Evolutionary conservation across 2,329 filamentous ascomycete genomes (phyloP).

Genomic region (Scedosporium dehoogii): DNA sequence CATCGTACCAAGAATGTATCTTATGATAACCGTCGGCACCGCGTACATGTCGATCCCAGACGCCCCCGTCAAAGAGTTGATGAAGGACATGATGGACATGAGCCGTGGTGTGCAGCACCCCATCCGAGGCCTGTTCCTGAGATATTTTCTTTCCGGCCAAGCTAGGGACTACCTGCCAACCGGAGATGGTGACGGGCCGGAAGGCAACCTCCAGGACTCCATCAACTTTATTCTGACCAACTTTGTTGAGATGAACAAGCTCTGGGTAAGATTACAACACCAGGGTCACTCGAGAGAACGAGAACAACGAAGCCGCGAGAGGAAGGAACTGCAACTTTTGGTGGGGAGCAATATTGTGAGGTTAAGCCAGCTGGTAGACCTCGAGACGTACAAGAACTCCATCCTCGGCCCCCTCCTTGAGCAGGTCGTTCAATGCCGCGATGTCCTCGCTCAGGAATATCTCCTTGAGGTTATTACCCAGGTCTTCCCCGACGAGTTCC

Average conservation of each 20-base stretch:
- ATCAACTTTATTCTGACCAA: slow-evolving; percentile 98
- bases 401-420: slow-evolving; percentile 86
- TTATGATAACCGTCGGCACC: slow-evolving; percentile 98
- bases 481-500: slow-evolving; percentile 97
- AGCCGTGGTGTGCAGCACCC: slow-evolving; percentile 95
- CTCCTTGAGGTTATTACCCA: slow-evolving; percentile 96
- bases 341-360: slow-evolving; percentile 95
- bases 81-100: slow-evolving; percentile 99
- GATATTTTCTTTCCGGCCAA: slow-evolving; percentile 94
- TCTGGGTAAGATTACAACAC: slow-evolving; percentile 96
- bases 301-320: slow-evolving; percentile 85
- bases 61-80: slow-evolving; percentile 97
- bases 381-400: slow-evolving; percentile 85
- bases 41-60: slow-evolving; percentile 99
- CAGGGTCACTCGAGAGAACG: slow-evolving; percentile 93
- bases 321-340: slow-evolving; percentile 88
- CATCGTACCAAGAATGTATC: slow-evolving; percentile 88
- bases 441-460: slow-evolving; percentile 95
- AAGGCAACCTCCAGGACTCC: slow-evolving; percentile 92
- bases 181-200: slow-evolving; percentile 76
- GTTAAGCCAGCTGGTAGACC: slow-evolving; percentile 87
- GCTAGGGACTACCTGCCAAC: slow-evolving; percentile 80
- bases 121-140: slow-evolving; percentile 84
- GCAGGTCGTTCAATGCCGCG: slow-evolving; percentile 94
- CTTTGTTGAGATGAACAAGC: slow-evolving; percentile 99